A percentile compares a stretch with the other conserved stretches of the same genome.
Evolutionary conservation across 495 filamentous ascomycete species (phyloP).

Genomic region (Durotheca rogersii): DNA sequence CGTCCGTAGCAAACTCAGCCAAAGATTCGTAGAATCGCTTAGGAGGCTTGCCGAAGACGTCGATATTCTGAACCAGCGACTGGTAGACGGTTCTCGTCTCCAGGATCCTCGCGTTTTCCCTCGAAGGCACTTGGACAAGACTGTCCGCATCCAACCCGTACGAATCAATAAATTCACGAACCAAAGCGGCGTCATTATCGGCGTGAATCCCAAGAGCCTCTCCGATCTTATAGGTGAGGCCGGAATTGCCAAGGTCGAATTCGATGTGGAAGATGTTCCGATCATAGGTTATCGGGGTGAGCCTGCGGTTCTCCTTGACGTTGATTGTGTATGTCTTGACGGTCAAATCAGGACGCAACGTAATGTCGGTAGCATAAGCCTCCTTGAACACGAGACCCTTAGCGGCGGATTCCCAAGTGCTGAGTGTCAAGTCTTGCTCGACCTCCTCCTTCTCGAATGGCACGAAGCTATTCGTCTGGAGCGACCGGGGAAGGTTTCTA

Average conservation of each 20-base stretch:
- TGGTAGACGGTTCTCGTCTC: constrained; percentile 95
- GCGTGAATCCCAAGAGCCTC: constrained; percentile 97
- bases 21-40: constrained; percentile 97
- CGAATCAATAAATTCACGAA: constrained; percentile 80
- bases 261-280: constrained; percentile 99
- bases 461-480: constrained; percentile 77
- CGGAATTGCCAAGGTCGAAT: constrained; percentile 88
- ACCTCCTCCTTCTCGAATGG: constrained; percentile 74
- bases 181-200: constrained; percentile 80
- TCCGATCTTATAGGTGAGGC: constrained; percentile 92
- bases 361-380: constrained; percentile 72
- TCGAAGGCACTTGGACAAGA: constrained; percentile 85
- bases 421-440: constrained; percentile 64
- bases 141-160: constrained; percentile 82
- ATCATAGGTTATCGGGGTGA: constrained; percentile 87
- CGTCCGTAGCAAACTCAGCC: constrained; percentile 80
- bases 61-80: constrained; percentile 86
- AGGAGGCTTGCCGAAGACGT: constrained; percentile 94
- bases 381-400: constrained; percentile 93
- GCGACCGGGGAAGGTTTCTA: constrained; percentile 55
- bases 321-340: constrained; percentile 83
- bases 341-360: constrained; percentile 79
- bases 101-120: constrained; percentile 71
- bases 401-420: constrained; percentile 76
- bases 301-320: constrained; percentile 91